Evolutionary conservation across 1,139 yeast genomes (phyloP).

Genomic region (Eremothecium cymbalariae): DNA sequence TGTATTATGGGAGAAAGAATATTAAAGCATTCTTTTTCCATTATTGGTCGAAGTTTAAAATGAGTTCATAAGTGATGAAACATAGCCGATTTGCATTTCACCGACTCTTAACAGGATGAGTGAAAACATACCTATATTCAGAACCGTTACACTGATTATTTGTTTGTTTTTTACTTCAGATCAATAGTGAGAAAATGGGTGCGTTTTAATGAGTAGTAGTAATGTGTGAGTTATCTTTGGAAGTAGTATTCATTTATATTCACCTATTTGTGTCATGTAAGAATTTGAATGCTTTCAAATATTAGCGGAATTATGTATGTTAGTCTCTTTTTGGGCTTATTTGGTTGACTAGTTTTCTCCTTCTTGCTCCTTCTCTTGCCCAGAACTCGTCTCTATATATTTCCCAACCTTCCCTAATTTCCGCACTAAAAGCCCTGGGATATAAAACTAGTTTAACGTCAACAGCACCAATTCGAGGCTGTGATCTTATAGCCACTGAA

Average conservation of each 20-base stretch:
- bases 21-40: too few relatives aligned
- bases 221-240: background rate
- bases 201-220: too few relatives aligned
- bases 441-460: conserved; percentile 63
- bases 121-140: conserved; percentile 17
- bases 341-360: conserved; percentile 42
- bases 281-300: background rate
- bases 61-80: conserved; percentile 14
- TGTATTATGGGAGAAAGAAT: too few relatives aligned
- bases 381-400: conserved; percentile 87
- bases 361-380: conserved; percentile 73
- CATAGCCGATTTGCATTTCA: conserved; percentile 11
- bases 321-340: conserved; percentile 20
- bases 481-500: conserved; percentile 33
- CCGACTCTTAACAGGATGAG: conserved; percentile 7
- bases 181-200: too few relatives aligned
- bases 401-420: conserved; percentile 92
- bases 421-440: conserved; percentile 74
- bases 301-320: too few relatives aligned
- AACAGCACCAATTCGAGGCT: conserved; percentile 41
- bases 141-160: conserved; percentile 30
- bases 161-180: background rate
- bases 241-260: background rate
- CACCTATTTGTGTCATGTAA: background rate
- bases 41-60: too few relatives aligned